These are phyloP conservation scores for Apiotrichum brassicae DNA, from an alignment of 1,284 basidiomycete species.

Conservation along the genomic window DNA sequence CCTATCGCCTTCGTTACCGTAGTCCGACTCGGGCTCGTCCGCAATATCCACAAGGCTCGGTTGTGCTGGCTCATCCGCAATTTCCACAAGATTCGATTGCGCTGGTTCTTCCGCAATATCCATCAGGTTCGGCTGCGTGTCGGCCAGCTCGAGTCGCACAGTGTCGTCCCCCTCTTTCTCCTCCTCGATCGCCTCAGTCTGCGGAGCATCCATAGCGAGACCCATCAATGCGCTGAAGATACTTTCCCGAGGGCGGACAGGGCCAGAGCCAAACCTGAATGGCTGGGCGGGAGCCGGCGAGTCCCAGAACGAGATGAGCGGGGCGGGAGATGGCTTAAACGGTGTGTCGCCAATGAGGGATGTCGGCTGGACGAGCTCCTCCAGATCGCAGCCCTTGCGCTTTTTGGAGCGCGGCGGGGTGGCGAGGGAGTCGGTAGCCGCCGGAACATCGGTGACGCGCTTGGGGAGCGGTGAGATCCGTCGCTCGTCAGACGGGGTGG, in stretches of 20 bases:
- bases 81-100: too few species aligned
- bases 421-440: neutral
- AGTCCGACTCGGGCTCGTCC: neutral
- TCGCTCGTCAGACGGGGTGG: neutral
- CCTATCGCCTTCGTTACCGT: neutral
- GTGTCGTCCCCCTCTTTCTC: conserved; percentile 1
- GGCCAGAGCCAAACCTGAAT: conserved; percentile 7
- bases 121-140: neutral
- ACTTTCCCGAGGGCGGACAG: neutral
- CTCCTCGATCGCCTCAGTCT: neutral
- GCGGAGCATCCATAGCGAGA: neutral
- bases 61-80: neutral
- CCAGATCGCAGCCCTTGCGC: conserved; percentile 12
- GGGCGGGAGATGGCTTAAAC: neutral
- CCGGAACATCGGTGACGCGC: neutral
- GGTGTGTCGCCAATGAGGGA: neutral
- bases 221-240: conserved; percentile 13
- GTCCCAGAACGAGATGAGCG: conserved; percentile 17
- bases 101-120: neutral
- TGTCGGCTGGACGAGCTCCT: neutral
- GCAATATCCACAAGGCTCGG: too few species aligned
- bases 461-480: conserved; percentile 11
- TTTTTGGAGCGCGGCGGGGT: conserved; percentile 5
- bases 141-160: neutral
- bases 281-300: conserved; percentile 5